Evolutionary conservation across 192 early-diverging fungal species (phyloP).

Genomic region (Paraglomus brasilianum): DNA sequence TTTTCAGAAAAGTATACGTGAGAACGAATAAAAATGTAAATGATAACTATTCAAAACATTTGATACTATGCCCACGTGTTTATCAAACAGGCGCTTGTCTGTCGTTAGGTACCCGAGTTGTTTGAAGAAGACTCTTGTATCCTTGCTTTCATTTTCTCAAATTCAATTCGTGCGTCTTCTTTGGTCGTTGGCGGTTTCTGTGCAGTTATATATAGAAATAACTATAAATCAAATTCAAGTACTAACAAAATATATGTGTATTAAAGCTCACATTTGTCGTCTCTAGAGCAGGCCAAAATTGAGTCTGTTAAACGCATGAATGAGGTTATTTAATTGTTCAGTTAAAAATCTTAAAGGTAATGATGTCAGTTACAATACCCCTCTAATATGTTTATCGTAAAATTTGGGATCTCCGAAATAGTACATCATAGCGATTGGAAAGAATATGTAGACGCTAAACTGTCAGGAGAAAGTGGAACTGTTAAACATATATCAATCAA

Average conservation of each 20-base stretch:
- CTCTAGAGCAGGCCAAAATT: too few species aligned
- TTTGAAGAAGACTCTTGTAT: slow-evolving; percentile 29
- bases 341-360: not conserved
- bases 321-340: not conserved
- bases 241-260: too few species aligned
- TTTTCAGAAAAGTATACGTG: too few species aligned
- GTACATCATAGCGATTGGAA: slow-evolving; percentile 49
- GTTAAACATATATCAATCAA: not conserved
- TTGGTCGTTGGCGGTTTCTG: slow-evolving; percentile 44
- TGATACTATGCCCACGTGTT: too few species aligned
- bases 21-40: too few species aligned
- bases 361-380: slow-evolving; percentile 33
- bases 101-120: too few species aligned
- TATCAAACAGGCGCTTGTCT: too few species aligned
- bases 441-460: slow-evolving; percentile 55
- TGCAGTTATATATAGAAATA: not conserved
- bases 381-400: slow-evolving; percentile 47
- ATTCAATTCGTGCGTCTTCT: slow-evolving; percentile 36
- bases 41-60: too few species aligned
- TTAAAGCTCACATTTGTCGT: too few species aligned
- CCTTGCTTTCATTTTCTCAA: slow-evolving; percentile 43
- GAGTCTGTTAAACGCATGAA: not conserved
- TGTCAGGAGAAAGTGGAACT: slow-evolving; percentile 26
- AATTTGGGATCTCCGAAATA: slow-evolving; percentile 52
- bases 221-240: not conserved